Conservation (phyloP, 2,329 filamentous ascomycete genomes). For the Ophiostoma populinum region DNA sequence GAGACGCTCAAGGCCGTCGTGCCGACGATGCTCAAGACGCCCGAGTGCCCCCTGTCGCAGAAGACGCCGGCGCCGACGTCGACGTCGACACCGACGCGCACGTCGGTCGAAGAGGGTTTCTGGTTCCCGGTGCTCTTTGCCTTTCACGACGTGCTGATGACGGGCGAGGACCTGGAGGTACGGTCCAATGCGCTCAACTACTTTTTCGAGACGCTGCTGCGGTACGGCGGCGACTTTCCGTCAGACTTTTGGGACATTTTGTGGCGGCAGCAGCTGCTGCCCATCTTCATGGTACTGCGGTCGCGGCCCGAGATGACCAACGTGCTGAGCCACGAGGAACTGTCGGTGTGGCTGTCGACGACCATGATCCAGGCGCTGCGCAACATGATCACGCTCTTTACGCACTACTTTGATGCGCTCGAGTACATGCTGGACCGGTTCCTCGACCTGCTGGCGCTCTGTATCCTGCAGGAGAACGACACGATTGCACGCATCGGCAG, state of each 20-base stretch:
- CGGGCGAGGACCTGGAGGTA: slow-evolving; percentile 92
- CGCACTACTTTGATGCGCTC: slow-evolving; percentile 89
- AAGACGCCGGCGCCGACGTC: slow-evolving; percentile 16
- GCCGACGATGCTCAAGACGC: slow-evolving; percentile 84
- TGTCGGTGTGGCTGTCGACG: slow-evolving; percentile 96
- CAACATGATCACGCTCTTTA: slow-evolving; percentile 98
- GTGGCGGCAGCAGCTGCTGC: slow-evolving; percentile 91
- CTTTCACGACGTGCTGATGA: slow-evolving; percentile 98
- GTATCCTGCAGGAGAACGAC: slow-evolving; percentile 98
- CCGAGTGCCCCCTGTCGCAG: slow-evolving; percentile 79
- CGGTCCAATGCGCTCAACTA: slow-evolving; percentile 83
- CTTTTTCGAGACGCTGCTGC: slow-evolving; percentile 84
- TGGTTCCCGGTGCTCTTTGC: slow-evolving; percentile 98
- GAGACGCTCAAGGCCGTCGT: slow-evolving; percentile 89
- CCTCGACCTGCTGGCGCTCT: slow-evolving; percentile 79
- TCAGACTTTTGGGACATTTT: slow-evolving; percentile 96
- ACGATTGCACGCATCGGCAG: slow-evolving; percentile 95
- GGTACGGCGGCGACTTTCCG: slow-evolving; percentile 81
- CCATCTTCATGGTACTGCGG: slow-evolving; percentile 95
- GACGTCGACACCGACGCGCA: slow-evolving; percentile 33
- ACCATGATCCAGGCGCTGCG: slow-evolving; percentile 98
- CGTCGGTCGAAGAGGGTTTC: slow-evolving; percentile 89
- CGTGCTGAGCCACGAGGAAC: slow-evolving; percentile 84
- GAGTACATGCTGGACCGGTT: slow-evolving; percentile 99
- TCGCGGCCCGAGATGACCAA: slow-evolving; percentile 95